A percentile compares a stretch with the other conserved stretches of the same genome.
These are phyloP conservation scores for Tubosaeta sp. DNA, from an alignment of 768 basidiomycete species.

Conservation along the genomic window DNA sequence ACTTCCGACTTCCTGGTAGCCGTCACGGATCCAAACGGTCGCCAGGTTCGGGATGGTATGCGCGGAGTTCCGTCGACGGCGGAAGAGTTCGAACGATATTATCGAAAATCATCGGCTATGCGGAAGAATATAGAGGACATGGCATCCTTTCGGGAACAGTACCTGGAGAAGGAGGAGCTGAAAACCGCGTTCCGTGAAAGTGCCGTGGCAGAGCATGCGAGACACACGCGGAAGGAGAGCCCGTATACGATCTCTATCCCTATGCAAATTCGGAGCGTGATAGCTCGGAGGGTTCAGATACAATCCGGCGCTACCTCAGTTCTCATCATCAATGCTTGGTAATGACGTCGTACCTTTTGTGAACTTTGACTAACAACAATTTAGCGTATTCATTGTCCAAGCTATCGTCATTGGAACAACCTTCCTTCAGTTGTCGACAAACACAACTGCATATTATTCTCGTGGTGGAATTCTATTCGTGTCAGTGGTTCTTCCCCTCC, in stretches of 20 bases:
- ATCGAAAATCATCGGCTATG: conserved; percentile 38
- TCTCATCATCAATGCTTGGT: conserved; percentile 31
- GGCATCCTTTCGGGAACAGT: conserved; percentile 41
- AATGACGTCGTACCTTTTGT: no score
- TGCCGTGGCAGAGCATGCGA: conserved; percentile 50
- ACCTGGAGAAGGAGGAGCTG: conserved; percentile 42
- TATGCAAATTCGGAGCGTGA: conserved; percentile 45
- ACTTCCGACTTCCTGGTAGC: conserved; percentile 58
- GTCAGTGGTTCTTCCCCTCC: conserved; percentile 31
- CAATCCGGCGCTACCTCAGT: conserved; percentile 36
- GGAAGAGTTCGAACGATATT: conserved; percentile 53
- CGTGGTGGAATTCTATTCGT: conserved; percentile 88
- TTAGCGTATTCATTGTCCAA: conserved; percentile 37
- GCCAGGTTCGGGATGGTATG: conserved; percentile 38
- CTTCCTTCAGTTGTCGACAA: conserved; percentile 41
- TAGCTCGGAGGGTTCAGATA: conserved; percentile 44
- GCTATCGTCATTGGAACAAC: conserved; percentile 35
- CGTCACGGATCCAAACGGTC: conserved; percentile 62
- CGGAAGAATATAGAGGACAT: conserved; percentile 45
- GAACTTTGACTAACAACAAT: not conserved
- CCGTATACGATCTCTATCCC: conserved; percentile 48
- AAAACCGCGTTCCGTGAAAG: conserved; percentile 45
- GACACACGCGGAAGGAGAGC: conserved; percentile 38
- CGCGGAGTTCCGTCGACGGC: conserved; percentile 40
- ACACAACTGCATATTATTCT: conserved; percentile 38